A percentile compares a stretch with the other conserved stretches of the same genome.
These are phyloP conservation scores for cucumber (Cucumis sativus) DNA, from an alignment of 306 rosid species.

Conservation along the genomic window Cucumber_9930_V3 NC_026661.2:14983001-14983500, in stretches of 20 bases:
- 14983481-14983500: slow-evolving; percentile 1
- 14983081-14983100: slow-evolving; percentile 33
- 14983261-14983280: slow-evolving; percentile 4
- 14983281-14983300: neutral
- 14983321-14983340: neutral
- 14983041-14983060: slow-evolving; percentile 37
- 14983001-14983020: neutral
- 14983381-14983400: slow-evolving; percentile 2
- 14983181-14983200: neutral
- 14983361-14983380: neutral
- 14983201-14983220: neutral
- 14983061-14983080: slow-evolving; percentile 37
- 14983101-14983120: slow-evolving; percentile 31
- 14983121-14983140: slow-evolving; percentile 29
- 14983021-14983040: neutral
- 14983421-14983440: neutral
- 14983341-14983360: neutral
- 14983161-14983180: neutral
- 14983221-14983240: neutral
- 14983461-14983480: neutral
- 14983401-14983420: neutral
- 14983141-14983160: neutral
- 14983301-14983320: neutral
- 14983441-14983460: neutral
- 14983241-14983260: neutral